Percentiles rank a stretch among this genome's conserved stretches.
Conservation (phyloP, 192 early-diverging fungal genomes). For the Kappamyces sp. region DNA sequence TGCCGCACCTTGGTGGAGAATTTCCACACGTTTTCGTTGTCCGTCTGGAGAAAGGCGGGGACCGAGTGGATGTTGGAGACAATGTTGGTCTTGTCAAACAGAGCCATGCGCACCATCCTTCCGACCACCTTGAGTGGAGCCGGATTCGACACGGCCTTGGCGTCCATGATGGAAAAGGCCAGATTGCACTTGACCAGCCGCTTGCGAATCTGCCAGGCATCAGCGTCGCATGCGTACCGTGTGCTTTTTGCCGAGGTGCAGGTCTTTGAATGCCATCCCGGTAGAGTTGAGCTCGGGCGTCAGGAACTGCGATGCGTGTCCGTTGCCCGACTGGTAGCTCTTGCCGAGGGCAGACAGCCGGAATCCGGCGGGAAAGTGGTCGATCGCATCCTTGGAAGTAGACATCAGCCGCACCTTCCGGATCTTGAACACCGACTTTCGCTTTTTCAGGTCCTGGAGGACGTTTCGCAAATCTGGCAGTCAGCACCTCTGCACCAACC, state of each 20-base stretch:
- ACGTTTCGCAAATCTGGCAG: too few species aligned
- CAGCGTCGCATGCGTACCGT: constrained; percentile 10
- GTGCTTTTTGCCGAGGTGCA: constrained; percentile 27
- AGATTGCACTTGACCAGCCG: constrained; percentile 31
- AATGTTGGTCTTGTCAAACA: constrained; percentile 37
- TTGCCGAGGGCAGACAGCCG: constrained; percentile 20
- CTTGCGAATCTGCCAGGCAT: constrained; percentile 20
- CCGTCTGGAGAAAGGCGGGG: constrained; percentile 25
- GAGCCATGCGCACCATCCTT: constrained; percentile 40
- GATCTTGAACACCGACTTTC: too few species aligned
- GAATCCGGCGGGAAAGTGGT: constrained; percentile 19
- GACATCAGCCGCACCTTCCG: too few species aligned
- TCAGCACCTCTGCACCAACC: too few species aligned
- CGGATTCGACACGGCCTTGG: constrained; percentile 21
- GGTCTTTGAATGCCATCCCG: constrained; percentile 28
- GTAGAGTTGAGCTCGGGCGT: constrained; percentile 16
- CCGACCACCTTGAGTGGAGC: constrained; percentile 27
- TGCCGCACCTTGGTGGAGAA: constrained; percentile 37
- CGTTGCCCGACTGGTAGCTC: constrained; percentile 14
- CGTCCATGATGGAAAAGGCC: constrained; percentile 38
- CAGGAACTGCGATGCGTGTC: constrained; percentile 5
- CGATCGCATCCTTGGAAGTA: too few species aligned
- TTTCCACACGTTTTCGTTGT: constrained; percentile 29
- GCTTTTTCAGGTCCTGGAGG: constrained; percentile 4
- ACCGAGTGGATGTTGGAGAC: constrained; percentile 46